Evolutionary conservation across 257 asterid species (phyloP).

Genomic region (Buddleja alternifolia): DNA sequence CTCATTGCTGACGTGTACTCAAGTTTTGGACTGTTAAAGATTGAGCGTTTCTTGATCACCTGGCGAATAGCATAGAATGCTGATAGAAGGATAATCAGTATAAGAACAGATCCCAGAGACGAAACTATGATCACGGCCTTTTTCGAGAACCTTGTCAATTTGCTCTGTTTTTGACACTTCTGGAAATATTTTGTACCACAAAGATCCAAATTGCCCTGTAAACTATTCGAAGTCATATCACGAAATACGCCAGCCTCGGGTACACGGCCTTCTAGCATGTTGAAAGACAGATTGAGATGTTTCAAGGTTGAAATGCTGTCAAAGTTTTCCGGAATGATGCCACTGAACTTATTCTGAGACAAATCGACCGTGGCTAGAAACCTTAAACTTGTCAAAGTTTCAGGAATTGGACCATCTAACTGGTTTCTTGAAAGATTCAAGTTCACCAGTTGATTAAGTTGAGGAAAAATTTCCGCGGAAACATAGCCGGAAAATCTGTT

Average conservation of each 20-base stretch:
- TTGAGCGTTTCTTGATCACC: constrained; percentile 32
- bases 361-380: constrained; percentile 57
- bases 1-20: constrained; percentile 36
- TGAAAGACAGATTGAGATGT: constrained; percentile 73
- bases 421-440: constrained; percentile 70
- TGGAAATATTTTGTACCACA: constrained; percentile 51
- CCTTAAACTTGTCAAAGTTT: constrained; percentile 36
- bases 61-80: constrained; percentile 22
- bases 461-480: constrained; percentile 43
- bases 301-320: constrained; percentile 49
- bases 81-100: constrained; percentile 41
- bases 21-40: constrained; percentile 10
- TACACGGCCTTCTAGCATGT: constrained; percentile 66
- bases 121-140: constrained; percentile 40
- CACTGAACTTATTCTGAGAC: constrained; percentile 67
- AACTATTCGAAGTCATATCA: constrained; percentile 28
- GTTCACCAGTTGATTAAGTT: constrained; percentile 43
- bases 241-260: constrained; percentile 55
- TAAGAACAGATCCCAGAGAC: constrained; percentile 40
- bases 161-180: constrained; percentile 36
- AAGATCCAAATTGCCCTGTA: constrained; percentile 65
- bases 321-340: constrained; percentile 60
- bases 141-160: constrained; percentile 28
- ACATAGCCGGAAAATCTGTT: constrained; percentile 60
- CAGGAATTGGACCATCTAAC: constrained; percentile 62